These are phyloP conservation scores for Cyberlindnera bimundalis DNA, from an alignment of 805 yeast species.

Conservation along the genomic window DNA sequence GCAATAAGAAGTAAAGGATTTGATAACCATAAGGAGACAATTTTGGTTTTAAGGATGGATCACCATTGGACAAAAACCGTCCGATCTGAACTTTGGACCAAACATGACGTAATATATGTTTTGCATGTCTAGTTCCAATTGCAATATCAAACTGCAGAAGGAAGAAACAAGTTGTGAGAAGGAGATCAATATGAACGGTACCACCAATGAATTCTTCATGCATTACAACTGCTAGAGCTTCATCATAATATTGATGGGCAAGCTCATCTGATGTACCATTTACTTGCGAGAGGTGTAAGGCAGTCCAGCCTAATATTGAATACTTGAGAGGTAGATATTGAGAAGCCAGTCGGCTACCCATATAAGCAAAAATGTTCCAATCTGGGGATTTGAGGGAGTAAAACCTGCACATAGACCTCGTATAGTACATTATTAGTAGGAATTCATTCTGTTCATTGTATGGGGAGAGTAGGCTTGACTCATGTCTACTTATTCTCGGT, in stretches of 20 bases:
- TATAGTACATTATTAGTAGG: neutral
- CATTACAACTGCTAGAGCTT: neutral
- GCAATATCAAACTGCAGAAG: neutral
- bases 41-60: neutral
- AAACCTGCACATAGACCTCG: neutral
- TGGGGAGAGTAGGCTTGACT: no score
- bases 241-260: neutral
- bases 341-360: neutral
- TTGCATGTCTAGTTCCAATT: neutral
- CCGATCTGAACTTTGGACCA: constrained; percentile 1
- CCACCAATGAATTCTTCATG: constrained; percentile 1
- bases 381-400: constrained; percentile 1
- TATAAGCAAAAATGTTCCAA: constrained; percentile 1
- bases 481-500: neutral
- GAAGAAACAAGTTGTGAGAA: neutral
- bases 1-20: neutral
- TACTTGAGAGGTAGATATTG: constrained; percentile 1
- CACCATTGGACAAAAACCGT: neutral
- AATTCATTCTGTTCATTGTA: constrained; percentile 1
- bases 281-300: neutral
- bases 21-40: constrained; percentile 1
- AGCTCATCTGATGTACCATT: neutral
- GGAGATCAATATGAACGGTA: neutral
- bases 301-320: neutral
- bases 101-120: constrained; percentile 1